Base-by-base conservation (phyloP, 352 stramenopile species). In the Pythium utonaiense region DNA sequence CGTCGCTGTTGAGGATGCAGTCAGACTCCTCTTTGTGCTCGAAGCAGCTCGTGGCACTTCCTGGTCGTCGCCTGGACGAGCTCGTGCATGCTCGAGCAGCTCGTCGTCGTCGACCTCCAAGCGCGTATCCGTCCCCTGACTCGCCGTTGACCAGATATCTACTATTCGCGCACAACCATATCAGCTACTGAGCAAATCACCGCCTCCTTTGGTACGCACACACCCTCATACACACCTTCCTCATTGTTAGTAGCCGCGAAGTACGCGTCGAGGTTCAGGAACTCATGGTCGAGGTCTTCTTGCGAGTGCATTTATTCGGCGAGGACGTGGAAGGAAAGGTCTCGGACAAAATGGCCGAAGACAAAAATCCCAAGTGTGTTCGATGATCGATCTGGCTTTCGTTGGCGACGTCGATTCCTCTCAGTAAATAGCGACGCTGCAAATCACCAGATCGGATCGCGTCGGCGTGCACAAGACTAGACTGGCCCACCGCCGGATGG, bases 251-350 rank as follows among this genome's bases (percentile, higher is more conserved):
- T 53, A 30, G 53, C 54, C 1, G 42, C 64, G 22, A 75, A 73
- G 57, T 73, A 75, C 4, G 42, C 55, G 45, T 72, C 68, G 24
- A 75, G 72, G 64, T 67, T 75, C 34, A 75, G 53, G 24, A 73
- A 70, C 10, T 73, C 60, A 40, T 64, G 53, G 22, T 73, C 68
- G 34, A 75, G 57, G 42, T 73, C 68, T 8, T 68, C 55, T 13
- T 69, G 60, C 12, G 68, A 47, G 52, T 69, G 63, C 63, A 74
- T 74, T 47, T 57, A 49, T 21, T 31, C 10, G 51, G 31, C 10
- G 40, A 44, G n/a, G 22, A 12, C 22, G 17, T 0, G 36, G 33
- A 28, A 8, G 31, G 42, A 24, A 48, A 0, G 47, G 47, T 40
- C 53, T 40, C 53, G 53, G 51, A 57, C 53, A 21, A 56, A 53